Evolutionary conservation across 2,329 filamentous ascomycete genomes (phyloP).

Genomic region (Ophiostoma piceae): DNA sequence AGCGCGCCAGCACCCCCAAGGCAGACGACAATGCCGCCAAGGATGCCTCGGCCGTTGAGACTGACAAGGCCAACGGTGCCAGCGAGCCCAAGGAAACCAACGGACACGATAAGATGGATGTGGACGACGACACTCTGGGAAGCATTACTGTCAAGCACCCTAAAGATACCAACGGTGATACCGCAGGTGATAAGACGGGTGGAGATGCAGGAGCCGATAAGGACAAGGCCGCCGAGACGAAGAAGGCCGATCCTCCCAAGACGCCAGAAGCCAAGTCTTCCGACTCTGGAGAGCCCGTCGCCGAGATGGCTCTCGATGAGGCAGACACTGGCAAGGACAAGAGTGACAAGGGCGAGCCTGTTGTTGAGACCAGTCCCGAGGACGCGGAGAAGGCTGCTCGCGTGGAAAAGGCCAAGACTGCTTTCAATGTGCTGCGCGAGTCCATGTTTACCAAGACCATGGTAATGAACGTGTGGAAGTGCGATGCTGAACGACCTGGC

Average conservation of each 20-base stretch:
- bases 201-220: not conserved
- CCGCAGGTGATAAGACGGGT: not conserved
- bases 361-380: constrained; percentile 1
- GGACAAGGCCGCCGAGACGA: not conserved
- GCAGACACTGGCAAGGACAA: not conserved
- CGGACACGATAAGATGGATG: constrained; percentile 29
- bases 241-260: not conserved
- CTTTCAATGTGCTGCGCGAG: constrained; percentile 69
- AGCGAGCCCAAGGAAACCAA: constrained; percentile 30
- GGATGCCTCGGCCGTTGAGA: not conserved
- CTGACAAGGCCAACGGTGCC: constrained; percentile 31
- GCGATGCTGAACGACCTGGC: constrained; percentile 75
- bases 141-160: not conserved
- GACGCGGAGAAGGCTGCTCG: constrained; percentile 8
- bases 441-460: constrained; percentile 87
- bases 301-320: constrained; percentile 28
- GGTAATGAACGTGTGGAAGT: constrained; percentile 92
- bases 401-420: constrained; percentile 64
- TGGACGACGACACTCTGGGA: constrained; percentile 7
- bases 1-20: not conserved
- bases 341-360: not conserved
- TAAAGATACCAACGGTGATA: not conserved
- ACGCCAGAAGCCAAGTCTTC: not conserved
- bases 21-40: not conserved
- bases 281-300: not conserved